Evolutionary conservation across 345 rosid genomes (phyloP).

Genomic region (Theobroma cacao): DNA sequence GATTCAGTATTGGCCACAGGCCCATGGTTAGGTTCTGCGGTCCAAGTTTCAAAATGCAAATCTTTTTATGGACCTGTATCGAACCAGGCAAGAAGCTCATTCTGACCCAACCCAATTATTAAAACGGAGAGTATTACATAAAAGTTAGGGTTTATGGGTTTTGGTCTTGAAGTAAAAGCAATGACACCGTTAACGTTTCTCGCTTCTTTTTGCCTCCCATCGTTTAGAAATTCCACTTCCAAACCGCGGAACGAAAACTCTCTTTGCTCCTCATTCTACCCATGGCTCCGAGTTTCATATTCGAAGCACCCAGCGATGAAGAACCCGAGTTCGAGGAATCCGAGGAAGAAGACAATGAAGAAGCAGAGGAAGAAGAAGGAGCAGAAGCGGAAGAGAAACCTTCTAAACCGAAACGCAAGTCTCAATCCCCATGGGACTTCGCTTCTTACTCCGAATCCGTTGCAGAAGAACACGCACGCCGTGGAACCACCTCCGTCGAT

Average conservation of each 20-base stretch:
- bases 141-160: slow-evolving; percentile 5
- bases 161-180: not conserved
- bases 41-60: not conserved
- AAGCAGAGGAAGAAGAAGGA: slow-evolving; percentile 27
- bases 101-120: not conserved
- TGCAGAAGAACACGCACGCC: slow-evolving; percentile 88
- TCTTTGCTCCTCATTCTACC: not conserved
- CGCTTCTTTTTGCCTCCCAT: not conserved
- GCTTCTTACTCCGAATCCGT: slow-evolving; percentile 77
- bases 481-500: slow-evolving; percentile 87
- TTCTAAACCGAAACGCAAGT: slow-evolving; percentile 16
- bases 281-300: slow-evolving; percentile 53
- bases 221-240: not conserved
- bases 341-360: slow-evolving; percentile 35
- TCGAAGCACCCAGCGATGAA: slow-evolving; percentile 71
- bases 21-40: not conserved
- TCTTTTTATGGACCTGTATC: not conserved
- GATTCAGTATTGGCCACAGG: not conserved
- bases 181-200: not conserved
- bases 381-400: slow-evolving; percentile 29
- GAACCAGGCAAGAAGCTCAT: not conserved
- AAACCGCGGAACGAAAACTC: not conserved
- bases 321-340: slow-evolving; percentile 40
- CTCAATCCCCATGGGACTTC: slow-evolving; percentile 93
- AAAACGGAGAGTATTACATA: not conserved